Conservation (phyloP, 139 green algal species). For the Picochlorum sp. region DNA sequence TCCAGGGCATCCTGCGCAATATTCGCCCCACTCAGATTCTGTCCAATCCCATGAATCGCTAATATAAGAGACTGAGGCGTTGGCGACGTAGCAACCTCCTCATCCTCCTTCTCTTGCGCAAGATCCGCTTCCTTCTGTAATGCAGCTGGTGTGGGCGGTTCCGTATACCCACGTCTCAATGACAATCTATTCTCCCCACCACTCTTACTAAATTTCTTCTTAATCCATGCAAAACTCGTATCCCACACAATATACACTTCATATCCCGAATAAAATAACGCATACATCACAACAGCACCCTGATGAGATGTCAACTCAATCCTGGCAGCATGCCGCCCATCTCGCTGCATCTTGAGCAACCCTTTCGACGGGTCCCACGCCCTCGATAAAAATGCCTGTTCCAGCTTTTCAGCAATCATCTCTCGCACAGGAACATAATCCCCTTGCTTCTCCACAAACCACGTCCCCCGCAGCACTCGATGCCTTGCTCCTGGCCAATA, state of each 20-base stretch:
- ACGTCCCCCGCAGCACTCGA: slow-evolving; percentile 42
- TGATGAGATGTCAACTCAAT: slow-evolving; percentile 32
- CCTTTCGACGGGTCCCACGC: slow-evolving; percentile 18
- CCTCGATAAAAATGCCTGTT: slow-evolving; percentile 33
- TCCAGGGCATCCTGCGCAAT: slow-evolving; percentile 42
- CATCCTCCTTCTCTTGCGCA: slow-evolving; percentile 30
- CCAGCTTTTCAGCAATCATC: slow-evolving; percentile 44
- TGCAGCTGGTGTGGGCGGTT: slow-evolving; percentile 8
- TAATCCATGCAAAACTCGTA: slow-evolving; percentile 25
- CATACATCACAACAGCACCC: slow-evolving; percentile 22
- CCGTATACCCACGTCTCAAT: slow-evolving; percentile 40
- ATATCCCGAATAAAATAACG: slow-evolving; percentile 29
- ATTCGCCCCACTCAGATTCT: slow-evolving; percentile 47
- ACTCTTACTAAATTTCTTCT: slow-evolving; percentile 5
- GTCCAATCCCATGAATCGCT: slow-evolving; percentile 70
- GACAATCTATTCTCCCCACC: slow-evolving; percentile 9
- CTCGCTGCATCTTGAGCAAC: background rate
- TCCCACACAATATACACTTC: slow-evolving; percentile 37
- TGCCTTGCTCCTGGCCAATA: slow-evolving; percentile 40
- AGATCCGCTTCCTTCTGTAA: slow-evolving; percentile 33
- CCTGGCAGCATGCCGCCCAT: slow-evolving; percentile 16
- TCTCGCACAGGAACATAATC: slow-evolving; percentile 46
- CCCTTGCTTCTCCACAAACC: slow-evolving; percentile 44
- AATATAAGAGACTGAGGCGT: slow-evolving; percentile 41
- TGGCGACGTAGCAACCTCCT: slow-evolving; percentile 13